A percentile compares a stretch with the other conserved stretches of the same genome.
Conservation (phyloP, 441 rosid species). For the Erysimum cheiri region DNA sequence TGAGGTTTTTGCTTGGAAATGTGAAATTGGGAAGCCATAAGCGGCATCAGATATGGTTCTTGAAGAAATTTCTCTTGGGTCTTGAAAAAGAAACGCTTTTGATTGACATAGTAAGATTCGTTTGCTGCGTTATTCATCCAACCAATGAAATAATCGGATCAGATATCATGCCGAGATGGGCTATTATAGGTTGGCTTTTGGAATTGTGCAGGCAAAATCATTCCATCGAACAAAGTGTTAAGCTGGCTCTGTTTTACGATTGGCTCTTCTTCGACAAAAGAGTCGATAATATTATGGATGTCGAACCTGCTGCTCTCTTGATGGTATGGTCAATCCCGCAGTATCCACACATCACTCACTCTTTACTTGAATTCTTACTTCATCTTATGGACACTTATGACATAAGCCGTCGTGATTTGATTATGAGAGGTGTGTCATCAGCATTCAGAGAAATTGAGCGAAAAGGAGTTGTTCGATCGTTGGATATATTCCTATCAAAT, state of each 20-base stretch:
- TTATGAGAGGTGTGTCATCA: conserved; percentile 59
- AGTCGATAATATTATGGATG: conserved; percentile 76
- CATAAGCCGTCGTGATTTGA: conserved; percentile 47
- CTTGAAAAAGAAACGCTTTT: conserved; percentile 68
- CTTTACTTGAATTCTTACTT: conserved; percentile 79
- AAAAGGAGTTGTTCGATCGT: conserved; percentile 69
- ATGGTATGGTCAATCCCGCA: conserved; percentile 76
- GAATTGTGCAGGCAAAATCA: conserved; percentile 61
- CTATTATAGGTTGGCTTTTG: conserved; percentile 84
- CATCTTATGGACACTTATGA: conserved; percentile 77
- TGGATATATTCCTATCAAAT: conserved; percentile 57
- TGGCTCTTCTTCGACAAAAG: conserved; percentile 88
- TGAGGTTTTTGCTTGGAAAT: conserved; percentile 73
- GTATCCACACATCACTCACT: conserved; percentile 64
- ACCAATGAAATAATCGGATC: conserved; percentile 66
- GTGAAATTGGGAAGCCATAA: conserved; percentile 83
- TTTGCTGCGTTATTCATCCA: conserved; percentile 84
- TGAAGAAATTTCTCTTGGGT: conserved; percentile 58
- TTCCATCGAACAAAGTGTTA: conserved; percentile 59
- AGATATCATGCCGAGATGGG: conserved; percentile 86
- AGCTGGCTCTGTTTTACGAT: conserved; percentile 80
- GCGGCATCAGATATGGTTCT: conserved; percentile 81
- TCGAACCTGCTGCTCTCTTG: conserved; percentile 85
- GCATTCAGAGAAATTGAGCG: conserved; percentile 61
- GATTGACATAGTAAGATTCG: conserved; percentile 76